Evolutionary conservation across 257 asterid species (phyloP).

Genomic region (Solanum clarkiae): DNA sequence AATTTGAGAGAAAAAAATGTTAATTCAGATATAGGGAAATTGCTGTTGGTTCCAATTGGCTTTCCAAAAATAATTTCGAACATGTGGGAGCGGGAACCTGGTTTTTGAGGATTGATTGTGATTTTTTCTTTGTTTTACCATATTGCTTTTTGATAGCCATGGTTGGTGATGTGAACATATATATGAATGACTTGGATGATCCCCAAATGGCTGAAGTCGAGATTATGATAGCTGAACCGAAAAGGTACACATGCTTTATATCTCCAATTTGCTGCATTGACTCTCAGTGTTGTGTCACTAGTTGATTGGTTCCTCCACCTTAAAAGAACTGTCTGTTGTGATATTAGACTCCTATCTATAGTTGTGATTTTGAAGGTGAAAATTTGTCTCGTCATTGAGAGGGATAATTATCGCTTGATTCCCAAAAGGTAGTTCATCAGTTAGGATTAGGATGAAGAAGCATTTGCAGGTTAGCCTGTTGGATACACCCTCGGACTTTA

Average conservation of each 20-base stretch:
- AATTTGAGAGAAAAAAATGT: background rate
- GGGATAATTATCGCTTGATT: background rate
- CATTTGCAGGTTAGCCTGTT: background rate
- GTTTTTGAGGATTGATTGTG: background rate
- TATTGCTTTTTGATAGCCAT: constrained; percentile 42
- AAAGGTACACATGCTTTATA: constrained; percentile 33
- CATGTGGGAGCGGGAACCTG: background rate
- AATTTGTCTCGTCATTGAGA: background rate
- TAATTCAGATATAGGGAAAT: background rate
- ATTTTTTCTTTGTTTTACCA: background rate
- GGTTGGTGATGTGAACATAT: constrained; percentile 92
- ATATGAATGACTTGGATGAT: constrained; percentile 81
- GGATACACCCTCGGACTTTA: background rate
- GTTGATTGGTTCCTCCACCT: background rate
- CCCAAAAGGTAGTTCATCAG: background rate
- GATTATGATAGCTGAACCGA: constrained; percentile 84
- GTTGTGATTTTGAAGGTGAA: background rate
- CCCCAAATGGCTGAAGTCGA: constrained; percentile 68
- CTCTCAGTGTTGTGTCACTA: background rate
- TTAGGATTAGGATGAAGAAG: background rate
- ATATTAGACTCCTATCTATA: background rate
- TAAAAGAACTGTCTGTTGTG: background rate
- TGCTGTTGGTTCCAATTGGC: background rate
- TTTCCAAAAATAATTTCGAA: background rate
- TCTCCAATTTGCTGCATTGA: background rate